Evolutionary conservation across 2,329 filamentous ascomycete genomes (phyloP).

Genomic region (Fusarium siculi): DNA sequence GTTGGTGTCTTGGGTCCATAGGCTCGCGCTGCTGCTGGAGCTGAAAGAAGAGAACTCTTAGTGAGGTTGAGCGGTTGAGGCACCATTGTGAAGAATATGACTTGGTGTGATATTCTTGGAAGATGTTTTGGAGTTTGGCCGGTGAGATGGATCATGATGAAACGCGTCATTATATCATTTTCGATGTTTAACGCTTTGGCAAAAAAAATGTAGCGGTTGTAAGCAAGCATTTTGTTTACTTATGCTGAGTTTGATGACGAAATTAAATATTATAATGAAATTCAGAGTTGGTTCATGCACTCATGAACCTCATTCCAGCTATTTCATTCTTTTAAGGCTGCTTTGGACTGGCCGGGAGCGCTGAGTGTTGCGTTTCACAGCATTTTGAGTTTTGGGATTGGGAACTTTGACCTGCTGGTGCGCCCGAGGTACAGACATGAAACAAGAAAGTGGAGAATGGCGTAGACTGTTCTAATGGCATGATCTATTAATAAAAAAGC

Average conservation of each 20-base stretch:
- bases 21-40: background rate
- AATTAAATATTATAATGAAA: background rate
- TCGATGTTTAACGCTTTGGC: no score
- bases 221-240: background rate
- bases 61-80: background rate
- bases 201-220: background rate
- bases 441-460: background rate
- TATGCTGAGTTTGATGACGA: background rate
- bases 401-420: background rate
- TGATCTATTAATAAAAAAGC: background rate
- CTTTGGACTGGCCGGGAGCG: background rate
- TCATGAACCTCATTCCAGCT: fast-evolving
- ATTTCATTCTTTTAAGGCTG: background rate
- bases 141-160: background rate
- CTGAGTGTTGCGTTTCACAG: background rate
- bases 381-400: background rate
- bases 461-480: background rate
- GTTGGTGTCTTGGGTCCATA: background rate
- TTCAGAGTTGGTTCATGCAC: background rate
- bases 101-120: fast-evolving
- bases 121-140: background rate
- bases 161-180: background rate
- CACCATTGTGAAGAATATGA: background rate
- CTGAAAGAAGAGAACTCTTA: fast-evolving
- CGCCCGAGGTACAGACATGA: background rate